Base-by-base conservation (phyloP, 768 basidiomycete species). In the Hygrocybe punicea region DNA sequence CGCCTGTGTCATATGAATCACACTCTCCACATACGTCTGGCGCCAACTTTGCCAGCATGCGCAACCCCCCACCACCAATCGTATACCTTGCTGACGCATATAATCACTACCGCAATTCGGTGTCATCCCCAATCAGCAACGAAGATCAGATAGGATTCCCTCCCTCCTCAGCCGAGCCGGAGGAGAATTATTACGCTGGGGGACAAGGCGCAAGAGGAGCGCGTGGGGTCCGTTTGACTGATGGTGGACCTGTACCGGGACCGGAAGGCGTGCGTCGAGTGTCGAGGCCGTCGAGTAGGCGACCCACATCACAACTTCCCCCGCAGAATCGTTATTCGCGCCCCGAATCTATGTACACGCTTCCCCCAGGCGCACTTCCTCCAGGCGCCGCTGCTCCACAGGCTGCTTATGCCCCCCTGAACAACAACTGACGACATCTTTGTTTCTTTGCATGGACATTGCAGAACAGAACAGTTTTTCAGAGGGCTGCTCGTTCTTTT, bases 211-310 rank as follows among this genome's bases (percentile, higher is more conserved):
- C 71, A 19, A 78, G 78, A 60, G 76, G 33, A 55, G 64, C 50
- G 42, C 82, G 89, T 10, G 92, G 94, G 21, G 80, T 97, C 48
- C 86, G 86, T 45, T 71, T 98, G 55, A 82, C 82, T 54, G 95
- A 98, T 62, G 75, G 82, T 63, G 95, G 95, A 13, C 92, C 91
- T 37, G 89, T 94, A 2, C 86, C 89, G 39, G 81, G 82, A 35
- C 81, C 84, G 8, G 85, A 89, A 16, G 87, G 88, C 53, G 93
- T 93, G 24, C 81, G 92, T 39, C 74, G 93, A 56, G 89, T 95
- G 24, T 81, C 89, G 47, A 76, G 90, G 63, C 83, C 80, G 47
- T 66, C 76, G 8, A 73, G 73, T 37, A 78, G 85, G 62, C 76
- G 89, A 45, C 80, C 85, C 13, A 76, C 81, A 24, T 84, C 87